Base-by-base conservation (phyloP, 768 basidiomycete species). In the Termitomyces bulborhizus region DNA sequence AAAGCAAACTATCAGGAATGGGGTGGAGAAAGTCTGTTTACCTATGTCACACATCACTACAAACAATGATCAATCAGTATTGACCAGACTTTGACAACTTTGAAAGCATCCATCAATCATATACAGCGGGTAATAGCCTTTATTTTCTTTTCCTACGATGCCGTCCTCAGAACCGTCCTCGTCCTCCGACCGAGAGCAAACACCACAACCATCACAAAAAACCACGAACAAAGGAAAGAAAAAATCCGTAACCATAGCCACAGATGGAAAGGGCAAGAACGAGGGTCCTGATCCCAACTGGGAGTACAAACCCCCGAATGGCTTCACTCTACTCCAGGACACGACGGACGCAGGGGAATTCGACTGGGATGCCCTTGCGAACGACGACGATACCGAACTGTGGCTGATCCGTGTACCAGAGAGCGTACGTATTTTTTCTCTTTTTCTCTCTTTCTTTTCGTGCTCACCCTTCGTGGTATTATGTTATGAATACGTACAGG, bases 361-460 rank as follows among this genome's bases (percentile, higher is more conserved):
- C 61, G 88, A 89, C 61, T 90, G 86, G 86, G 85, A 86, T 55
- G 68, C 71, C 6, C 57, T 91, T 4, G 73, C 79, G 11, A 63
- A 75, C 2, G 68, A 78, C 48, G 76, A 85, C 27, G 79, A 89
- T 56, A 62, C 81, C 9, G 88, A 91, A 60, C 61, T 91, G 8
- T 90, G 87, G 81, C 69, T 89, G 12, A 77, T 90, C 36, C 79
- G 88, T 11, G 78, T 83, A 15, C 88, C 88, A 24, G 81, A 84
- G 12, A 76, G 76, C 39, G 88, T 90, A 64, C 56, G 85, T 72
- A 3, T 13, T 21, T 27, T n/a, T 24, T 43, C 18, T 36, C 24
- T 36, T 47, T 21, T n/a, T 29, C 53, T 9, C 29, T 7, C 29
- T 8, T 31, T 8, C 29, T 32, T 32, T 32, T 32, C 31, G 7